Base-by-base conservation (phyloP, 1,284 basidiomycete species). In the Amylostereum areolatum region DNA sequence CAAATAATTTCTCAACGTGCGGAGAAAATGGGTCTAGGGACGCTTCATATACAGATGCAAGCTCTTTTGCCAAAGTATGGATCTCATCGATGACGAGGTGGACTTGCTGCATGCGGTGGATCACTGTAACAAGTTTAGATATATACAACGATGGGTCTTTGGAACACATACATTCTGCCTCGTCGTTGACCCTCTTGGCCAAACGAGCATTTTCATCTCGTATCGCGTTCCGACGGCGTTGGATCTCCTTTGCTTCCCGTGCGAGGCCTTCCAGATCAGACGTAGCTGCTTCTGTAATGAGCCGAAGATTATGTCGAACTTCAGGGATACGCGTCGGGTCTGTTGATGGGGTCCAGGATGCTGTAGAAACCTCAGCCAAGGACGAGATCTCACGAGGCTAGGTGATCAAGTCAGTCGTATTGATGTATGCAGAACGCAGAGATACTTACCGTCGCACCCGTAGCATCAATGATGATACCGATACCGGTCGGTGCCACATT, bases 391-490 rank as follows among this genome's bases (percentile, higher is more conserved):
- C 89, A 36, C 87, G 78, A 27, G 85, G 81, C 88, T 93, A 56
- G 28, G 48, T 44, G 36, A n/a, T 55, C 33, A 45, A 44, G 46
- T 43, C 49, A 46, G 45, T 55, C 12, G n/a, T n/a, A n/a, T n/a
- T n/a, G n/a, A n/a, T 50, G 35, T 29, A 43, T 43, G 6, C 5
- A 46, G 27, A 32, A 39, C 29, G 32, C 47, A 41, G 32, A 24
- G 49, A 36, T 11, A 67, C 85, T 53, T 63, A 94, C 91, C 57
- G 89, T 89, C 51, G 89, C 89, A 37, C 94, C 90, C 11, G 92
- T 90, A n/a, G 94, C 90, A 66, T 98, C 95, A 47, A 97, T 88
- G 32, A 98, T 94, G 57, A 86, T 81, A 2, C 92, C 93, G 43
- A 93, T 66, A 1, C 83, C 82, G 3, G 82, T 58, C 4, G 70